Conservation (phyloP, 495 filamentous ascomycete genomes). For the Thozetella sp. region DNA sequence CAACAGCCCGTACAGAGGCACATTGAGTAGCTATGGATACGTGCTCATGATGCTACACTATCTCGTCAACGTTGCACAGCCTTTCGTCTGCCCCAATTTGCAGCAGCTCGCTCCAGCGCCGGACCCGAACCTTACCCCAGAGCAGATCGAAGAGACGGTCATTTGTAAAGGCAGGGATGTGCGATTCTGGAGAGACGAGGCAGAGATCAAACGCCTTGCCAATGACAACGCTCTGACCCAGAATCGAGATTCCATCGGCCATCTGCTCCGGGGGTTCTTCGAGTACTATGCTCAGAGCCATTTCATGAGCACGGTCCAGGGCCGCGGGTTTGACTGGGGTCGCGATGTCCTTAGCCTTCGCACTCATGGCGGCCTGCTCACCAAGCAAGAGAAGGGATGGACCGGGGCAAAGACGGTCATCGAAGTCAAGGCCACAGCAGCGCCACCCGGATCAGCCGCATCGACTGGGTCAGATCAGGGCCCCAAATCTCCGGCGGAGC, state of each 20-base stretch:
- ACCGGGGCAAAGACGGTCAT: conserved; percentile 64
- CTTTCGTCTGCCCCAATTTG: conserved; percentile 80
- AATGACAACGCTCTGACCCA: conserved; percentile 50
- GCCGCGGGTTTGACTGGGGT: conserved; percentile 69
- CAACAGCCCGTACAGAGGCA: conserved; percentile 80
- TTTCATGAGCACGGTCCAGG: conserved; percentile 33
- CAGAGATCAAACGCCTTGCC: conserved; percentile 57
- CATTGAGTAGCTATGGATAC: conserved; percentile 83
- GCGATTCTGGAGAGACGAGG: conserved; percentile 70
- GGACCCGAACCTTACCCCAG: conserved; percentile 33
- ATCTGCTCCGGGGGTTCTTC: conserved; percentile 75
- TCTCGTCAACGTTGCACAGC: conserved; percentile 74
- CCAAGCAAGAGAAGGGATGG: conserved; percentile 79
- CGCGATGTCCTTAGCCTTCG: conserved; percentile 71
- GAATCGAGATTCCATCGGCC: conserved; percentile 63
- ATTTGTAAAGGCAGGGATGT: conserved; percentile 60
- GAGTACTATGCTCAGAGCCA: conserved; percentile 70
- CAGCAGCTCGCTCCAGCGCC: conserved; percentile 57
- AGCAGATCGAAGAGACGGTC: conserved; percentile 37
- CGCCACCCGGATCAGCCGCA: background rate
- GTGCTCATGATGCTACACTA: conserved; percentile 95
- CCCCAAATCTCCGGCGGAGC: conserved; percentile 9
- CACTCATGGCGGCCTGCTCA: conserved; percentile 64
- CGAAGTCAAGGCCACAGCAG: conserved; percentile 20
- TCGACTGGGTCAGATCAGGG: conserved; percentile 2